Evolutionary conservation across 148 eudicot species (phyloP), one percentile per base, ranked within the genome.

Genomic region (Cornus suecica): DNA sequence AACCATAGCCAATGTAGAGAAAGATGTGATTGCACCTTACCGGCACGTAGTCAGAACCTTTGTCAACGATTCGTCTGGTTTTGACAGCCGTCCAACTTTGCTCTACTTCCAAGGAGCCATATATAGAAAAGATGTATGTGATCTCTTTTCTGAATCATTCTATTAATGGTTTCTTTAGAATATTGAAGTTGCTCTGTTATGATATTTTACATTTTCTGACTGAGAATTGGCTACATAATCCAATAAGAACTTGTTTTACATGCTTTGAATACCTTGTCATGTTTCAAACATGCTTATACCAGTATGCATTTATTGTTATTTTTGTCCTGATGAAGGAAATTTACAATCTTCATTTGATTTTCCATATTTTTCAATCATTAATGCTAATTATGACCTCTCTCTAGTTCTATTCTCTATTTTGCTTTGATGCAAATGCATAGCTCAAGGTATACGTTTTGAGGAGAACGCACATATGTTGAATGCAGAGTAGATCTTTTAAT

Each of bases 1-100:
- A 0, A 87, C 77, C 76, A 75, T 96, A 69, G 99, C 99, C n/a
- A 91, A 96, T 82, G 90, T 90, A 74, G 90, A 90, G 82, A 96
- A 96, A 84, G 99, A 96, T 76, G 89, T 96, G 65, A 96, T 96
- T 78, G 98, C 98, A 62, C 99, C 99, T 67, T 96, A 96, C 69
- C 86, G 81, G 63, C 99, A 96, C 82, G 88, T 96, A 37, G 81
- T 93, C 79, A 80, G 77, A 56, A 83, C 86, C 23, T 91, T 75
- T 81, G 88, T 70, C 65, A 83, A 93, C 74, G 99, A 96, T 72
- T 76, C 88, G 0, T 91, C 93, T 13, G 86, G 82, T 67, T 96
- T 87, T 76, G 98, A 93, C 80, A 85, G 88, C 73, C 97, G 99
- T 68, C 91, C 86, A 13, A 93, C 83, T 42, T 82, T 96, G 83